Base-by-base conservation (phyloP, 2,329 filamentous ascomycete species). In the Penicillium brasilianum region DNA sequence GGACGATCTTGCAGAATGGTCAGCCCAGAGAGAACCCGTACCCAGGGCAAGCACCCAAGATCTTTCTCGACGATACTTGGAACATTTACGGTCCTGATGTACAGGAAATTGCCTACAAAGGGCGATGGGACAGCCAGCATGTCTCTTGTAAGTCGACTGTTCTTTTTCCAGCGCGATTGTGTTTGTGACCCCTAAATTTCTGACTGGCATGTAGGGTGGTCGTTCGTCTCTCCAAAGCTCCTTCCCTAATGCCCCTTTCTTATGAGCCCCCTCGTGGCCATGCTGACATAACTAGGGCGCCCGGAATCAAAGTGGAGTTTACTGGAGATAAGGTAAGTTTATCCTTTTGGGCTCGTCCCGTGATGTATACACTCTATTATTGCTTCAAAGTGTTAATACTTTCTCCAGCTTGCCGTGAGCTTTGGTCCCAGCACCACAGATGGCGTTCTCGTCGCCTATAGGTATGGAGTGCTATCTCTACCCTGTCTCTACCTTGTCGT, bases 91-190 rank as follows among this genome's bases (percentile, higher is more conserved):
- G 77, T 4, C 79, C 84, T 4, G 78, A 83, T 68, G 80, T 83
- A 1, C 72, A 79, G 1, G 84, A 88, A 67, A 77, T 88, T 10
- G 83, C 84, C 0, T 88, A 87, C 77, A 87, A 87, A 68, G 86
- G 86, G 5, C 78, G 85, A 60, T 88, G 86, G 86, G 85, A 88
- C 69, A 85, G 81, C 36, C 81, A 85, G 65, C 79, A 85, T 64
- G 81, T 87, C 51, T 87, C 84, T 1, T 88, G 77, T 77, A 73
- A 55, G 72, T 59, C 18, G 30, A 10, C 30, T 32, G 52, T 6
- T 1, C 14, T 53, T 1, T 1, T n/a, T 53, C 10, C 5, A 25
- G 11, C 16, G 37, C 25, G 55, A 52, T 46, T 44, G 16, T 51
- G 9, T n/a, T 11, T 48, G 20, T 1, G 4, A 22, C 36, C 13